A percentile compares a stretch with the other conserved stretches of the same genome.
These are phyloP conservation scores for Hortiboletus campestris DNA, from an alignment of 768 basidiomycete genomes.

Conservation along the genomic window DNA sequence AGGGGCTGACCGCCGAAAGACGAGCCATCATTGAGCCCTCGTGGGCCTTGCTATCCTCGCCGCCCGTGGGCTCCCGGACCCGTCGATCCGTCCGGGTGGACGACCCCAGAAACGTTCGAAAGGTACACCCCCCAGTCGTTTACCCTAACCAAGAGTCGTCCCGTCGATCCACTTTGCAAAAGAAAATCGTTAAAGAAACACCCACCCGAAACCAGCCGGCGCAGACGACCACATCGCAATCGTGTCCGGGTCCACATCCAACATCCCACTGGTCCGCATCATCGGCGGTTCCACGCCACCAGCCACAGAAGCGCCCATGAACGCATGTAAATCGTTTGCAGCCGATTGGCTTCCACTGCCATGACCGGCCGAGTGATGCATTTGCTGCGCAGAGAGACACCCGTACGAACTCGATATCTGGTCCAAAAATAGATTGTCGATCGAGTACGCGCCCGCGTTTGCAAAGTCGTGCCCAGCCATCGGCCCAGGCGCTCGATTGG, in stretches of 20 bases:
- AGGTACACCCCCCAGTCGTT: conserved; percentile 42
- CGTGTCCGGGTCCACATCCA: conserved; percentile 45
- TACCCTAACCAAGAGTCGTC: conserved; percentile 26
- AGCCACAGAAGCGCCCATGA: conserved; percentile 6
- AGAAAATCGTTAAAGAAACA: conserved; percentile 17
- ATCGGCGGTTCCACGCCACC: not conserved
- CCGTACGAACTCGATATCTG: conserved; percentile 14
- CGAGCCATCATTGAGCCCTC: not conserved
- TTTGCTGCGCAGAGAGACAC: not conserved
- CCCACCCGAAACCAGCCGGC: conserved; percentile 57
- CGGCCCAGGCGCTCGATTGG: not conserved
- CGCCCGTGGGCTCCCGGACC: conserved; percentile 3
- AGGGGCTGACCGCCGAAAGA: not conserved
- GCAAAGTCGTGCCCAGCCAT: conserved; percentile 1
- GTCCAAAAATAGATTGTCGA: conserved; percentile 25
- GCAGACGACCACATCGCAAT: conserved; percentile 64
- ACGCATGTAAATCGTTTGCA: conserved; percentile 12
- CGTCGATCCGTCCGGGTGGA: conserved; percentile 12
- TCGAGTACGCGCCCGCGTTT: conserved; percentile 9
- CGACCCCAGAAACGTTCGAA: conserved; percentile 29
- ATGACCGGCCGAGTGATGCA: not conserved
- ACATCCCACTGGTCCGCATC: conserved; percentile 1
- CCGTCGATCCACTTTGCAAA: not conserved
- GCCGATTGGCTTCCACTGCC: not conserved
- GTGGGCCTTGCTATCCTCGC: not conserved